These are phyloP conservation scores for Sordariomycetes sp. DNA, from an alignment of 2,329 filamentous ascomycete species.

Conservation along the genomic window DNA sequence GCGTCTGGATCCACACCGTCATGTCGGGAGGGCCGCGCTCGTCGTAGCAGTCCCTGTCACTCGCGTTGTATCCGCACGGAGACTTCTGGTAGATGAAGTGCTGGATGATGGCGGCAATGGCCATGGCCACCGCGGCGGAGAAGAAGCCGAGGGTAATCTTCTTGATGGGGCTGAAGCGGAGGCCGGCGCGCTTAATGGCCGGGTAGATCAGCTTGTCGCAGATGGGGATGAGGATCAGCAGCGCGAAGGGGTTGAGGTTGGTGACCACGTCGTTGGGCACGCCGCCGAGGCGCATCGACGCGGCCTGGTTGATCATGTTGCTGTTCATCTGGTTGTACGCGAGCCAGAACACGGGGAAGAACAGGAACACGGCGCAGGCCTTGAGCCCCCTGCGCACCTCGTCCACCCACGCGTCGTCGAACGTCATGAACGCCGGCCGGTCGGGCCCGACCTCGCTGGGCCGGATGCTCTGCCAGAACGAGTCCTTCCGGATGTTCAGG, in stretches of 20 bases:
- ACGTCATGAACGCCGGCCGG: conserved; percentile 62
- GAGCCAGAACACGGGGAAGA: conserved; percentile 53
- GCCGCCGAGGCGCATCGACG: conserved; percentile 54
- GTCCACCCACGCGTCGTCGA: conserved; percentile 71
- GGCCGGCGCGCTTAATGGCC: conserved; percentile 47
- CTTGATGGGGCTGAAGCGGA: conserved; percentile 65
- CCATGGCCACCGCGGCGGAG: conserved; percentile 48
- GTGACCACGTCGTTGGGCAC: conserved; percentile 68
- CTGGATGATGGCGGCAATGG: conserved; percentile 42
- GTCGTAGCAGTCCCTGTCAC: conserved; percentile 16
- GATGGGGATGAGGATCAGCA: conserved; percentile 65
- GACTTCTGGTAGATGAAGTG: conserved; percentile 55
- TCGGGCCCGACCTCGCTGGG: conserved; percentile 42
- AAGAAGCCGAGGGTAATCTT: conserved; percentile 63
- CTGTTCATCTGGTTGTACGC: conserved; percentile 38
- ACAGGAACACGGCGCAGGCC: conserved; percentile 60
- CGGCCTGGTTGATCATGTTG: conserved; percentile 52
- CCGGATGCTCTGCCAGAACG: conserved; percentile 60
- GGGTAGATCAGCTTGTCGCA: conserved; percentile 61
- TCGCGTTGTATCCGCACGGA: conserved; percentile 38
- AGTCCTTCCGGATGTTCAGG: conserved; percentile 40
- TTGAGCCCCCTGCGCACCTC: conserved; percentile 58
- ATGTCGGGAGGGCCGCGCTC: conserved; percentile 34
- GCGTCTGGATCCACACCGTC: conserved; percentile 52
- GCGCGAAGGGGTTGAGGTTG: conserved; percentile 63